These are phyloP conservation scores for Tubosaeta sp. DNA, from an alignment of 768 basidiomycete species.

Conservation along the genomic window DNA sequence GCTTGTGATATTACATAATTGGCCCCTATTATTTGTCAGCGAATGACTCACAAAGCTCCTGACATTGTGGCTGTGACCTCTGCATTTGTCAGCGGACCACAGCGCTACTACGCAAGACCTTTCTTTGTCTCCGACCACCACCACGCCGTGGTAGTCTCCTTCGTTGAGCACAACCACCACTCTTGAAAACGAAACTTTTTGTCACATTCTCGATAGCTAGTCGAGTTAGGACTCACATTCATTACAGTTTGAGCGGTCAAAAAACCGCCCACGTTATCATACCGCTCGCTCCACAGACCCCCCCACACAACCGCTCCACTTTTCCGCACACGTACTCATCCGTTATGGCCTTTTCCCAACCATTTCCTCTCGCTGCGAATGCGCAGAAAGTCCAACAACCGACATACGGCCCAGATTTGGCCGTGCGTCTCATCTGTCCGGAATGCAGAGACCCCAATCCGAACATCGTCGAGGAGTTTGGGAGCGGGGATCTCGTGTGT, in stretches of 20 bases:
- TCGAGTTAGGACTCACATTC: constrained; percentile 22
- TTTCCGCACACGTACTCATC: constrained; percentile 1
- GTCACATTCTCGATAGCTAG: constrained; percentile 17
- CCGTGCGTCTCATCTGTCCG: constrained; percentile 89
- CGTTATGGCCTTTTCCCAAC: constrained; percentile 67
- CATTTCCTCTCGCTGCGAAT: constrained; percentile 68
- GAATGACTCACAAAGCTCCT: background rate
- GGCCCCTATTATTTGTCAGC: background rate
- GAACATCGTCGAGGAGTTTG: constrained; percentile 96
- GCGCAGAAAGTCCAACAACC: constrained; percentile 50
- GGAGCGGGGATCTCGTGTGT: constrained; percentile 96
- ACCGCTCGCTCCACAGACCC: constrained; percentile 17
- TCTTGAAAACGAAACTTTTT: constrained; percentile 4
- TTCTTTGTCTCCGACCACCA: constrained; percentile 22
- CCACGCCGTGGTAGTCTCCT: constrained; percentile 15
- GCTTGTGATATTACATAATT: constrained; percentile 9
- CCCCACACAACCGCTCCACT: constrained; percentile 10
- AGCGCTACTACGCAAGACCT: background rate
- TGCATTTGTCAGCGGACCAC: constrained; percentile 25
- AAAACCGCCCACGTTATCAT: constrained; percentile 3
- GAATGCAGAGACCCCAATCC: constrained; percentile 93
- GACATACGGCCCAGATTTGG: constrained; percentile 75
- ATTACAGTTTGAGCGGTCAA: constrained; percentile 17
- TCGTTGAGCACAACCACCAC: constrained; percentile 7
- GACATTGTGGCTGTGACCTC: constrained; percentile 6